Conservation (phyloP, 805 yeast species). For the Jamesozyma lodderae region DNA sequence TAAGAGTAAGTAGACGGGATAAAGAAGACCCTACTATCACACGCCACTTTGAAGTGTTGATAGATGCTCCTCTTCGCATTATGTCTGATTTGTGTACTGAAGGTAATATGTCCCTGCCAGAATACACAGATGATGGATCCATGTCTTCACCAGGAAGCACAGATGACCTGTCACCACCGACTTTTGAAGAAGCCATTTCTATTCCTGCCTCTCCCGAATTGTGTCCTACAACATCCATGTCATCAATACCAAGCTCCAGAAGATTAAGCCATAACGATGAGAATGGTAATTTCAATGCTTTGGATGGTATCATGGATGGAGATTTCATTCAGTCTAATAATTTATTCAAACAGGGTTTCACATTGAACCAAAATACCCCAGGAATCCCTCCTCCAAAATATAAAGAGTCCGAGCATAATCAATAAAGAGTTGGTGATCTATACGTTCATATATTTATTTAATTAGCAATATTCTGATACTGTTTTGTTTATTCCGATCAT, state of each 20-base stretch:
- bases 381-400: background rate
- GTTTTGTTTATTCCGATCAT: no score
- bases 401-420: background rate
- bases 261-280: background rate
- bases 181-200: slow-evolving; percentile 57
- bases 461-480: no score
- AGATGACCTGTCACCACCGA: slow-evolving; percentile 34
- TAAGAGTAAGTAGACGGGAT: slow-evolving; percentile 58
- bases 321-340: background rate
- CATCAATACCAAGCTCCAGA: background rate
- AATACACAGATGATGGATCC: slow-evolving; percentile 24
- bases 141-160: slow-evolving; percentile 14
- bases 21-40: slow-evolving; percentile 33
- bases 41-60: slow-evolving; percentile 73
- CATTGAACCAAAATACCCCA: background rate
- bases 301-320: slow-evolving; percentile 1
- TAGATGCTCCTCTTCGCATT: slow-evolving; percentile 62
- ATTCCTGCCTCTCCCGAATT: slow-evolving; percentile 37
- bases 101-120: slow-evolving; percentile 34
- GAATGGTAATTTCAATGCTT: background rate
- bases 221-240: background rate
- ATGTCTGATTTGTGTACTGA: slow-evolving; percentile 36
- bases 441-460: no score
- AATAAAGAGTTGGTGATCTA: no score
- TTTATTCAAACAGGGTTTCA: background rate